phyloP scores from a whole-genome alignment of 1,139 yeast species.

The Protomyces macrosporus region DNA sequence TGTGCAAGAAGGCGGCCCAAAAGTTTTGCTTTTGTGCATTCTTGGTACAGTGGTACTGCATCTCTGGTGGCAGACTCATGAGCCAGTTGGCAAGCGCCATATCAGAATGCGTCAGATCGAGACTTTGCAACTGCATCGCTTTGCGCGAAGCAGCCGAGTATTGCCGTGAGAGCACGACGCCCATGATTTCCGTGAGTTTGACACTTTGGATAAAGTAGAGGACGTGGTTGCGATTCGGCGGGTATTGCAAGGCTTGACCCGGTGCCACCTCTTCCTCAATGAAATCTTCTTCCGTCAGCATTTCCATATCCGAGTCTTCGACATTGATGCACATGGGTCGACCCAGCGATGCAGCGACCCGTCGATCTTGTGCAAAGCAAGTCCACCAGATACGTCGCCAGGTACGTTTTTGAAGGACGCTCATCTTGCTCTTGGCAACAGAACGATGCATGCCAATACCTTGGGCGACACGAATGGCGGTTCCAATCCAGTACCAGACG shows the following conservation, averaged over 20 bases:
- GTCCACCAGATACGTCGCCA: constrained; percentile 81
- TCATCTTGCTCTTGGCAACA: constrained; percentile 34
- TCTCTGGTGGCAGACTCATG: constrained; percentile 58
- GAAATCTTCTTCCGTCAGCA: constrained; percentile 63
- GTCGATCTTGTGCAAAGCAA: constrained; percentile 50
- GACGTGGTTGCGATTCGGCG: constrained; percentile 49
- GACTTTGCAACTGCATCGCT: constrained; percentile 44
- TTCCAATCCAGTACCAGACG: constrained; percentile 71
- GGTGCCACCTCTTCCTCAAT: constrained; percentile 51
- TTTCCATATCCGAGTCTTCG: constrained; percentile 72
- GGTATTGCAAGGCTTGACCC: constrained; percentile 42
- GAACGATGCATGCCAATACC: constrained; percentile 70
- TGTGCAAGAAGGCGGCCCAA: constrained; percentile 58
- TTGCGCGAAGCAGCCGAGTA: constrained; percentile 65
- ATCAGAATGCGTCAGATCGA: constrained; percentile 67
- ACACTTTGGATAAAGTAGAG: constrained; percentile 59
- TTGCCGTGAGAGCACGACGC: constrained; percentile 65
- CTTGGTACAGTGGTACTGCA: constrained; percentile 54
- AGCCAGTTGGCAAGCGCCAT: constrained; percentile 78
- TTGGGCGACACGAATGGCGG: constrained; percentile 69
- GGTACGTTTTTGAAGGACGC: constrained; percentile 50
- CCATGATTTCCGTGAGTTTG: constrained; percentile 68
- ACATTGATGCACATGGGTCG: constrained; percentile 65
- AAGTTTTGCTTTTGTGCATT: constrained; percentile 51
- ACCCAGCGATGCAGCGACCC: constrained; percentile 59